Evolutionary conservation across 805 yeast species (phyloP).

Genomic region (Blastobotrys robertii): DNA sequence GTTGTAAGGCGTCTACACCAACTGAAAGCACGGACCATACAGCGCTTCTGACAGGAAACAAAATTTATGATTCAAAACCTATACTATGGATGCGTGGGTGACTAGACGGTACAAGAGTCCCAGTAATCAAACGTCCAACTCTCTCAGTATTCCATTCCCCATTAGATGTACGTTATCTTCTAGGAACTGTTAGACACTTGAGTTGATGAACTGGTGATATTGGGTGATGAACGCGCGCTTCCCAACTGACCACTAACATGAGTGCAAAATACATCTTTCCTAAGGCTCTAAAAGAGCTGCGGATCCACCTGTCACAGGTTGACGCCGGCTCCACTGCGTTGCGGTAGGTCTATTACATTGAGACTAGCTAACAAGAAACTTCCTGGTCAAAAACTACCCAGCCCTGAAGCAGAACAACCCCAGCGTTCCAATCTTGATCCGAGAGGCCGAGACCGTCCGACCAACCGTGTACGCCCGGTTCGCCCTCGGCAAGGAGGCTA

Average conservation of each 20-base stretch:
- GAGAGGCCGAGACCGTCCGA: conserved; percentile 65
- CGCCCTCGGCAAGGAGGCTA: conserved; percentile 36
- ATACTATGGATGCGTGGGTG: too few species aligned
- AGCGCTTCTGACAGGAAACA: too few species aligned
- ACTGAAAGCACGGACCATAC: too few species aligned
- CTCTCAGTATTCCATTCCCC: too few species aligned
- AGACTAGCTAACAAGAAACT: conserved; percentile 34
- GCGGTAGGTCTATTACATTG: conserved; percentile 32
- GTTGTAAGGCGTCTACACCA: too few species aligned
- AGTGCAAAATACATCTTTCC: conserved; percentile 31
- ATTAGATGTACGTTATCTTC: too few species aligned
- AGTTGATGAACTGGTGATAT: not conserved
- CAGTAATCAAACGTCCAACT: too few species aligned
- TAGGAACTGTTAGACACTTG: not conserved
- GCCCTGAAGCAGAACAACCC: conserved; percentile 54
- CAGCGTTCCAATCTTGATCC: conserved; percentile 59
- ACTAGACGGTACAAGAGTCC: too few species aligned
- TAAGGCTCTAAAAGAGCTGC: conserved; percentile 57
- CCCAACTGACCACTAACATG: conserved; percentile 9
- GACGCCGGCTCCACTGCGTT: conserved; percentile 61
- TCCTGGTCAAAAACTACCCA: conserved; percentile 56
- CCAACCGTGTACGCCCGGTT: conserved; percentile 72
- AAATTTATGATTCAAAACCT: too few species aligned
- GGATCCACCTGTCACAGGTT: conserved; percentile 75
- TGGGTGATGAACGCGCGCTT: not conserved